Percentiles rank a stretch among this genome's conserved stretches.
These are phyloP conservation scores for Cenchrus americanus DNA, from an alignment of 176 grass and related monocot species.

Conservation along the genomic window DNA sequence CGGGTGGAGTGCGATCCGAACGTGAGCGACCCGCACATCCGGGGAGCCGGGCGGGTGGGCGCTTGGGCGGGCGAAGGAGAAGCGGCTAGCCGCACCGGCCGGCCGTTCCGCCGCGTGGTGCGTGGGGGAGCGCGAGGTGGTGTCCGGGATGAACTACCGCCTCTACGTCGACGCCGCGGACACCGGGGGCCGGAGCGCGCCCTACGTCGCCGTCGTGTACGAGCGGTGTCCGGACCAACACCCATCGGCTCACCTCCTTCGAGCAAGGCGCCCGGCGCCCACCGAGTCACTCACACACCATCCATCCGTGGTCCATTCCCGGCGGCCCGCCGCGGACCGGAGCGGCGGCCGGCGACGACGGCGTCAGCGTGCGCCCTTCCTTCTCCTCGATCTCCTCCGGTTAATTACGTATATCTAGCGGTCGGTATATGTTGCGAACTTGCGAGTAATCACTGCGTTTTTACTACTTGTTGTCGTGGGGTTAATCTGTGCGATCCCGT, in stretches of 20 bases:
- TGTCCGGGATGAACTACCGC: conserved; percentile 56
- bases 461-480: neutral
- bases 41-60: conserved; percentile 50
- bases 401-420: neutral
- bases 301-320: too few species aligned
- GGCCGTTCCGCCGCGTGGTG: conserved; percentile 28
- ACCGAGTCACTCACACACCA: neutral
- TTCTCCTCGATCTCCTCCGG: neutral
- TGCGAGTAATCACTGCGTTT: neutral
- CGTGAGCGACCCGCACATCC: conserved; percentile 27
- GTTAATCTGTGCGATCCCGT: neutral
- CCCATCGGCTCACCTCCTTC: conserved; percentile 53
- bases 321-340: neutral
- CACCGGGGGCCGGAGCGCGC: neutral
- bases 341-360: neutral
- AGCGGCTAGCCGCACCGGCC: neutral
- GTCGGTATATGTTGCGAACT: neutral
- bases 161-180: conserved; percentile 30
- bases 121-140: conserved; percentile 56
- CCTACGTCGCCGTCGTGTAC: conserved; percentile 49
- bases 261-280: neutral
- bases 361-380: neutral
- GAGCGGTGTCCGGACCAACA: conserved; percentile 52
- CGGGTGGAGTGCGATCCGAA: conserved; percentile 41
- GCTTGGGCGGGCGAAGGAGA: conserved; percentile 24